Percentiles rank a stretch among this genome's conserved stretches.
These are phyloP conservation scores for Pseudopyricularia javanii DNA, from an alignment of 2,329 filamentous ascomycete species.

Conservation along the genomic window DNA sequence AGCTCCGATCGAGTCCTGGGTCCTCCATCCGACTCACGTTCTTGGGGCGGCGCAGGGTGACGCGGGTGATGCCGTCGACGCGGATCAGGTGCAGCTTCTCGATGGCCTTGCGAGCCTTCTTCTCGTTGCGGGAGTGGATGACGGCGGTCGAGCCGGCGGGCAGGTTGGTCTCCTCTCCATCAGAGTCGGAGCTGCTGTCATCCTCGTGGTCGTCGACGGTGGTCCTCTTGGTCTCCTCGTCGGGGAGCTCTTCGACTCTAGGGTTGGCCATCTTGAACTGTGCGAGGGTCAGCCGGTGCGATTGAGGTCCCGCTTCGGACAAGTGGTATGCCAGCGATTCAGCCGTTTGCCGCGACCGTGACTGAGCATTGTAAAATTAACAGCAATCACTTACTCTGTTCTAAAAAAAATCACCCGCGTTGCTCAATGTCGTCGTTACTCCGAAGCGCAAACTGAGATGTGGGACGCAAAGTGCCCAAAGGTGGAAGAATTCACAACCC, in stretches of 20 bases:
- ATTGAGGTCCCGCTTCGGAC: too few relatives aligned
- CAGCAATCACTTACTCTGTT: neutral
- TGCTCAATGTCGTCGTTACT: neutral
- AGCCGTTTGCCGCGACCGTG: neutral
- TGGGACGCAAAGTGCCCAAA: neutral
- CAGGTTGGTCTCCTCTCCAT: constrained; percentile 50
- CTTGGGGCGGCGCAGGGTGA: constrained; percentile 96
- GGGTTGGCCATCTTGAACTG: constrained; percentile 80
- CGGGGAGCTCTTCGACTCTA: constrained; percentile 92
- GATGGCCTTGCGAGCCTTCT: constrained; percentile 99
- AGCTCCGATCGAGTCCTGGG: too few relatives aligned
- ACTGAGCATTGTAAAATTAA: neutral
- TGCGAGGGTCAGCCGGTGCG: constrained; percentile 11
- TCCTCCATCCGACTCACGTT: constrained; percentile 73
- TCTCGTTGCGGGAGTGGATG: constrained; percentile 98
- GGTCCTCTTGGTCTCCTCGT: constrained; percentile 77
- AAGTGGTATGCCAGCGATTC: too few relatives aligned
- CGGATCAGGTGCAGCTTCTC: constrained; percentile 96
- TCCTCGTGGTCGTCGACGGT: constrained; percentile 62
- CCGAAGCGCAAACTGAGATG: neutral
- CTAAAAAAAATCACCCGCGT: too few relatives aligned
- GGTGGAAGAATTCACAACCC: neutral
- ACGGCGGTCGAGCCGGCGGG: constrained; percentile 80
- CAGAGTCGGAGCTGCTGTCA: constrained; percentile 62
- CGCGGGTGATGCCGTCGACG: constrained; percentile 92